Evolutionary conservation across 2,329 filamentous ascomycete species (phyloP).

Genomic region (Chaetomium olivaceum): DNA sequence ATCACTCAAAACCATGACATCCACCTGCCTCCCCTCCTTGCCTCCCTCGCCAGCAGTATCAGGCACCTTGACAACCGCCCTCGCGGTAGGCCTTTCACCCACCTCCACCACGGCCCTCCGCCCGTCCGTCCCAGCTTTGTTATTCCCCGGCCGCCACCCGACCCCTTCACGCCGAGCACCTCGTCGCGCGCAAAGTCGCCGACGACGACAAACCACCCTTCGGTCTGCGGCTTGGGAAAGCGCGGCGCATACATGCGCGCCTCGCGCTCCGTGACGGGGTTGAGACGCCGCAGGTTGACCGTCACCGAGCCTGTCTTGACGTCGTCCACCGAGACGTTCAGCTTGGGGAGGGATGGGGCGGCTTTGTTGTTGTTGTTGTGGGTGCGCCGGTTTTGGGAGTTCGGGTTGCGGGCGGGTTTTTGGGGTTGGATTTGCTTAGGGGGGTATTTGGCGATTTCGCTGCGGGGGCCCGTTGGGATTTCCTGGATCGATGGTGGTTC

Average conservation of each 20-base stretch:
- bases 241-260: slow-evolving; percentile 80
- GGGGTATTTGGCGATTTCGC: slow-evolving; percentile 41
- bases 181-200: slow-evolving; percentile 69
- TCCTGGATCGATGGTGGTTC: slow-evolving; percentile 39
- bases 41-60: slow-evolving; percentile 38
- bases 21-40: slow-evolving; percentile 60
- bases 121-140: slow-evolving; percentile 19
- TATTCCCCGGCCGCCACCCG: slow-evolving; percentile 59
- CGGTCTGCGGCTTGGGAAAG: slow-evolving; percentile 92
- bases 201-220: slow-evolving; percentile 87
- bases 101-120: slow-evolving; percentile 39
- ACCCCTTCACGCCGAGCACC: slow-evolving; percentile 83
- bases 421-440: slow-evolving; percentile 17
- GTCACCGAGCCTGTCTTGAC: slow-evolving; percentile 64
- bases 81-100: slow-evolving; percentile 53
- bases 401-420: slow-evolving; percentile 49
- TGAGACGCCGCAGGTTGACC: slow-evolving; percentile 65
- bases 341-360: slow-evolving; percentile 65
- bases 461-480: slow-evolving; percentile 42
- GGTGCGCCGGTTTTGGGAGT: slow-evolving; percentile 49
- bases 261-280: slow-evolving; percentile 64
- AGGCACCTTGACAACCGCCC: slow-evolving; percentile 58
- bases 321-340: slow-evolving; percentile 62
- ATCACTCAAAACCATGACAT: slow-evolving; percentile 81
- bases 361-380: slow-evolving; percentile 47